Base-by-base conservation (phyloP, 108 stramenopile genomes). In the Cylindrotheca fusiformis region DNA sequence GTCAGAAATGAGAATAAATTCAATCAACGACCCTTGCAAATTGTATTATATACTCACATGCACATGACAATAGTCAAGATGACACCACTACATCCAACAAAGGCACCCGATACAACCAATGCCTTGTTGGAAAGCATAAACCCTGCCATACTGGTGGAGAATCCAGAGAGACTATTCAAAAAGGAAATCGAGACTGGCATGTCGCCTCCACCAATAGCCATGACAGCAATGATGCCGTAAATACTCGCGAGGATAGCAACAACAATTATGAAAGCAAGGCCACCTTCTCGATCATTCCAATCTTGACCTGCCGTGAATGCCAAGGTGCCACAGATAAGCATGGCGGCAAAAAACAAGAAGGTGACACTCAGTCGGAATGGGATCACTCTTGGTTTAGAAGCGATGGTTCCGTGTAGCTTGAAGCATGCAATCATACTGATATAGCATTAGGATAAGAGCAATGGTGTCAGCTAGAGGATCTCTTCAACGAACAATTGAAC, bases 181-280 rank as follows among this genome's bases (percentile, higher is more conserved):
- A 95, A 83, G 12, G 81, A 83, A 60, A 93, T 89, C 12, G 88
- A 87, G 31, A 93, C 94, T 8, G 94, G 94, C 88, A 90, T 91
- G 60, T 93, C 94, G 8, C 91, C 91, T 28, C 91, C 91, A 26
- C 66, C 66, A 54, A 67, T 67, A 19, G 66, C 66, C 53, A 84
- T 78, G 49, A 90, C 90, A 60, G 82, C 70, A 23, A 65, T 69
- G 48, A 76, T 75, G 68, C 86, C 90, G 67, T 67, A 86, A 51
- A 69, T 64, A 72, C 73, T 81, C 20, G 88, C 52, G 23, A 76
- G 68, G 30, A 75, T 48, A 14, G 76, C 75, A 2, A 86, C 83
- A 30, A 79, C 58, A 10, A 61, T 26, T 14, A 83, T 61, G 62
- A 67, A 78, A 14, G 67, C 71, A 0, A 83, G 24, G 24, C 82